Percentiles rank a stretch among this genome's conserved stretches.
These are phyloP conservation scores for Neonectria hederae DNA, from an alignment of 2,329 filamentous ascomycete species.

Conservation along the genomic window DNA sequence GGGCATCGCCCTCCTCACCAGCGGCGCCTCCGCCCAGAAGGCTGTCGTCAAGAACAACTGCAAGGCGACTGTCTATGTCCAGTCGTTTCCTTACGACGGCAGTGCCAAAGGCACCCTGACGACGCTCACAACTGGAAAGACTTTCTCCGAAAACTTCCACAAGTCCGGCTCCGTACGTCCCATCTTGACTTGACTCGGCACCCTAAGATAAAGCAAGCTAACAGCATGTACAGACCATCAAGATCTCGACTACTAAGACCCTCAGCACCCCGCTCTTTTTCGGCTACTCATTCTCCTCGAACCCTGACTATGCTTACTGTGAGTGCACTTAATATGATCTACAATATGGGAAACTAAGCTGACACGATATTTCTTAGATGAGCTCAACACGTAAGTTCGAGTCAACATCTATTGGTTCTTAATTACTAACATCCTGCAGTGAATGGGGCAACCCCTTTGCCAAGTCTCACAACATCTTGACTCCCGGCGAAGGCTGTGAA, in stretches of 20 bases:
- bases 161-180: slow-evolving; percentile 48
- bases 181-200: background rate
- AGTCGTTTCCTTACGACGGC: slow-evolving; percentile 50
- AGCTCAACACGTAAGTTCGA: slow-evolving; percentile 47
- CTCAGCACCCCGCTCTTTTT: slow-evolving; percentile 52
- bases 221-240: slow-evolving; percentile 49
- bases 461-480: slow-evolving; percentile 48
- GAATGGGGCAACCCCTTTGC: slow-evolving; percentile 55
- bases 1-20: slow-evolving; percentile 45
- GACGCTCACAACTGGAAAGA: slow-evolving; percentile 45
- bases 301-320: slow-evolving; percentile 53
- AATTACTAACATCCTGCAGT: slow-evolving; percentile 13
- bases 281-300: slow-evolving; percentile 51
- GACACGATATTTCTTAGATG: slow-evolving; percentile 42
- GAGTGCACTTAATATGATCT: slow-evolving; percentile 26
- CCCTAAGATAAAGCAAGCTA: background rate
- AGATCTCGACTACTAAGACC: slow-evolving; percentile 51
- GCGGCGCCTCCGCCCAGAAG: slow-evolving; percentile 47
- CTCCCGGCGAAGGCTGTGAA: slow-evolving; percentile 49
- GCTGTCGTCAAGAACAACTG: slow-evolving; percentile 52
- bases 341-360: slow-evolving; percentile 8
- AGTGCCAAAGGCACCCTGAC: slow-evolving; percentile 45
- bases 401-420: background rate
- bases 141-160: slow-evolving; percentile 49
- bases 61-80: slow-evolving; percentile 46